Conservation (phyloP, 495 filamentous ascomycete species). For the Podospora comata region DNA sequence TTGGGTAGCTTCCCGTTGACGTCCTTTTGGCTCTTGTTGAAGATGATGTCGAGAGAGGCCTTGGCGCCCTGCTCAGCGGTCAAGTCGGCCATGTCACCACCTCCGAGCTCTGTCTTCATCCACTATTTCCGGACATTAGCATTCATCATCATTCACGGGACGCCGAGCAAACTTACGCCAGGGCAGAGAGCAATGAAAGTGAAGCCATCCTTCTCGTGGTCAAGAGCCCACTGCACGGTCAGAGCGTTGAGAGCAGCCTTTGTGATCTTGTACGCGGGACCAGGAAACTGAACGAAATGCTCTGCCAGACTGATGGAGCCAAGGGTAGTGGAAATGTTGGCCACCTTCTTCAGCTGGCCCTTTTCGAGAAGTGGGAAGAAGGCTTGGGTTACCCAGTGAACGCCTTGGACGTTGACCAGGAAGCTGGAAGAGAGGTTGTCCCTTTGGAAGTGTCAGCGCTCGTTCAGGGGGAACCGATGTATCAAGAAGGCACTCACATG, state of each 20-base stretch:
- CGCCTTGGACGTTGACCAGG: slow-evolving; percentile 44
- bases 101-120: slow-evolving; percentile 12
- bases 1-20: slow-evolving; percentile 48
- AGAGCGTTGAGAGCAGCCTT: slow-evolving; percentile 53
- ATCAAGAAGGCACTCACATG: background rate
- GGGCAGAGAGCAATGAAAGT: slow-evolving; percentile 46
- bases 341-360: slow-evolving; percentile 44
- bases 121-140: background rate
- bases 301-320: slow-evolving; percentile 41
- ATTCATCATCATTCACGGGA: background rate
- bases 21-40: slow-evolving; percentile 29
- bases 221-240: slow-evolving; percentile 46
- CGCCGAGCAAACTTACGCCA: slow-evolving; percentile 32
- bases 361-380: slow-evolving; percentile 49
- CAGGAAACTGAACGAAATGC: slow-evolving; percentile 20
- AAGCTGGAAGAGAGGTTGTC: slow-evolving; percentile 42
- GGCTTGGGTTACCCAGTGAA: slow-evolving; percentile 42
- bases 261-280: slow-evolving; percentile 50
- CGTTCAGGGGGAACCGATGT: background rate
- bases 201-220: slow-evolving; percentile 43
- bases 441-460: slow-evolving; percentile 18
- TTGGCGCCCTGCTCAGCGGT: slow-evolving; percentile 42
- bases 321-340: slow-evolving; percentile 49
- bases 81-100: slow-evolving; percentile 42
- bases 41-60: slow-evolving; percentile 46